Evolutionary conservation across 2,329 filamentous ascomycete genomes (phyloP), one percentile per base, ranked within the genome.

Genomic region (Hypoxylon sp.): DNA sequence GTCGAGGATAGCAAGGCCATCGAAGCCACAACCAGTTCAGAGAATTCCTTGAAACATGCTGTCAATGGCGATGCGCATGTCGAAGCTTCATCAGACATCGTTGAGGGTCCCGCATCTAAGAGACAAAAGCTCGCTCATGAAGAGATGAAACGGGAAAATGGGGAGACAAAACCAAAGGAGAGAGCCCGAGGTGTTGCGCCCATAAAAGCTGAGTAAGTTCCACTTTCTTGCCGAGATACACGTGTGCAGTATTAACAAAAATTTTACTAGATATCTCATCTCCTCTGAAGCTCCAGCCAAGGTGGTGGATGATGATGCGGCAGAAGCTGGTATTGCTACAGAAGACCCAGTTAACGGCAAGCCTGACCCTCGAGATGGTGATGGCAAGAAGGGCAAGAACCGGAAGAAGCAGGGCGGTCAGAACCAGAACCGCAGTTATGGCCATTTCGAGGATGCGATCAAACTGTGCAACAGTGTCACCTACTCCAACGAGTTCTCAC

Each of bases 371-470:
- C 72, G 61, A 14, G 71, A 71, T 35, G 54, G 78, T 72, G 65
- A 78, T 75, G 58, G 79, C 55, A 82, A 81, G 74, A 89, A 87
- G 76, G 85, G 87, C 27, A 83, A 82, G 72, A 83, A 83, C 48
- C 74, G 77, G 11, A 87, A 88, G 77, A 91, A 90, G 77, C 74
- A 89, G 72, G 85, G 85, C 49, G 92, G 93, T 35, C 94, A 97
- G 81, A 98, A 98, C 80, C 94, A 91, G 71, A 89, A 89, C 72
- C 91, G 95, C 64, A 88, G 88, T 48, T 98, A 96, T 78, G 94
- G 94, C 56, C 89, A 85, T 70, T 96, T 93, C 46, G 87, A 89
- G 68, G 95, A 98, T 77, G 88, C 88, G 31, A 85, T 95, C 61
- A 88, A 88, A 44, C 87, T 98, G 7, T 98, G 95, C 81, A 89